These are phyloP conservation scores for Chrysopogon serrulatus DNA, from an alignment of 176 grass and related monocot species.

Conservation along the genomic window DNA sequence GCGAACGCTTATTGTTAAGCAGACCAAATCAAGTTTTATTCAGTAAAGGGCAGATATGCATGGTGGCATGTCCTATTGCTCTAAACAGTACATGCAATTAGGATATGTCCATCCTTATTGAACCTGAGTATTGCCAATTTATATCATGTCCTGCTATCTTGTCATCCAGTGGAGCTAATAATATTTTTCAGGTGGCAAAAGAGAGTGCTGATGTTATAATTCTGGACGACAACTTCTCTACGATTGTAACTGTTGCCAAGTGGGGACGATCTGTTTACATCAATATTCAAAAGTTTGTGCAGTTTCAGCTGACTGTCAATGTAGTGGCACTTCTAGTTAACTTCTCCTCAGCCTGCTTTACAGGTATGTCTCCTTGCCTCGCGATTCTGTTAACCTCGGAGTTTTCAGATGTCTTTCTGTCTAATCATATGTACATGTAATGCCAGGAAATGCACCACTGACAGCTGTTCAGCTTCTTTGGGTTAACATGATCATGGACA, in stretches of 20 bases:
- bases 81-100: neutral
- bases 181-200: slow-evolving; percentile 82
- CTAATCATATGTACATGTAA: slow-evolving; percentile 30
- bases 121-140: slow-evolving; percentile 4
- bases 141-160: neutral
- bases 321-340: slow-evolving; percentile 87
- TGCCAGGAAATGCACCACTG: slow-evolving; percentile 76
- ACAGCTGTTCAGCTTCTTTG: slow-evolving; percentile 96
- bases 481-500: slow-evolving; percentile 99
- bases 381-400: neutral
- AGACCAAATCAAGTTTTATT: neutral
- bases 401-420: neutral
- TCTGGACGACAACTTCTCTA: slow-evolving; percentile 97
- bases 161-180: slow-evolving; percentile 19
- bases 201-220: slow-evolving; percentile 99
- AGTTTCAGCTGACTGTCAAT: slow-evolving; percentile 97
- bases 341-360: slow-evolving; percentile 92
- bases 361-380: slow-evolving; percentile 38
- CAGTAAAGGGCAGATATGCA: neutral
- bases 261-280: slow-evolving; percentile 98
- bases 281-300: slow-evolving; percentile 99
- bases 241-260: slow-evolving; percentile 91
- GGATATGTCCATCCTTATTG: neutral
- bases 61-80: neutral
- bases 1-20: neutral